Evolutionary conservation across 805 yeast species (phyloP), one percentile per base, ranked within the genome.

Genomic region (Yarrowia divulgata): DNA sequence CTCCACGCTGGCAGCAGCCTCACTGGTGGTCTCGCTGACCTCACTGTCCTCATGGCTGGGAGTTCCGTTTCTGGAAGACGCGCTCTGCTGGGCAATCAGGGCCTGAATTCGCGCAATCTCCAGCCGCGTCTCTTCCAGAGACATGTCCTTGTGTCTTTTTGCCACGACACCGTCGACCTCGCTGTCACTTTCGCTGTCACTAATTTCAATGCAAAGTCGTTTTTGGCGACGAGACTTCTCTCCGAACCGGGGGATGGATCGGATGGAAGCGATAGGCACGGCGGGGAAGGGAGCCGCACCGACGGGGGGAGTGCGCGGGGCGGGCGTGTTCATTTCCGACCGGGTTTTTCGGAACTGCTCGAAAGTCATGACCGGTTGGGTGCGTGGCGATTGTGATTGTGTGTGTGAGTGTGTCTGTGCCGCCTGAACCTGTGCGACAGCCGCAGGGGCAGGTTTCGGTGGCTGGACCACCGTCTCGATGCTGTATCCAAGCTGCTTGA

Each of bases 91-190:
- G n/a, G 55, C 68, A 63, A 63, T 63, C 9, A 63, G 48, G 3
- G 68, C 68, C 39, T 48, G 68, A 48, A 63, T 63, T 10, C 68
- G 68, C 29, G 68, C 68, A 48, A 63, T 63, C 39, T 63, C 68
- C 40, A 48, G 68, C 39, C 68, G 55, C 46, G 55, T 63, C 34
- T 48, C 68, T 16, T 63, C 68, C 32, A 63, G 57, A n/a, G 68
- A 48, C 43, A 49, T 46, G 57, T 48, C 55, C 49, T 48, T 48
- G 16, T 63, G 68, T 16, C 35, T 37, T 23, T 63, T 63, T 10
- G 55, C 10, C 43, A 19, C 32, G 14, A 14, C 46, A 7, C 23
- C 57, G n/a, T 63, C 68, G 14, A 13, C 39, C 3, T 45, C 67
- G 16, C 46, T 37, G 29, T 63, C 68, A 8, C 39, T 29, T 23